Percentiles rank a stretch among this genome's conserved stretches.
phyloP scores from a whole-genome alignment of 768 basidiomycete species.

The Kwoniella sp. region DNA sequence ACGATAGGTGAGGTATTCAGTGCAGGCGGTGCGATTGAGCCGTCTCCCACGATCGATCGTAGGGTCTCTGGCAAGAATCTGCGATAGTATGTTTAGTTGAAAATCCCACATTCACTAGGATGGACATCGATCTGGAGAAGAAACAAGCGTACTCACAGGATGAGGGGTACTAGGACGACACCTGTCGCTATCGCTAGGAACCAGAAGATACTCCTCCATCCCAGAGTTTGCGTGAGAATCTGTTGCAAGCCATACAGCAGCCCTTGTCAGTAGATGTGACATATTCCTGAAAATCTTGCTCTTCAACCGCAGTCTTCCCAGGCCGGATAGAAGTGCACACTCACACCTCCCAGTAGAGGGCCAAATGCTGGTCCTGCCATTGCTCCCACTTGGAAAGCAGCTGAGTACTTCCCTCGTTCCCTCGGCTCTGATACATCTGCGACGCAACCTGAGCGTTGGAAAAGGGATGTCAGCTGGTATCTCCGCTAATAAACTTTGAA shows the following conservation, averaged over 20 bases:
- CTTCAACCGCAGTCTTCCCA: not conserved
- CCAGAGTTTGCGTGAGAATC: slow-evolving; percentile 63
- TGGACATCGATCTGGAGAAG: not conserved
- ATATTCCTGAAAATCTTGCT: not conserved
- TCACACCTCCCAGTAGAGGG: slow-evolving; percentile 17
- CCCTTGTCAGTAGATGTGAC: no score
- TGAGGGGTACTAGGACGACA: slow-evolving; percentile 52
- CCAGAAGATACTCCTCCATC: slow-evolving; percentile 62
- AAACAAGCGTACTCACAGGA: slow-evolving; percentile 51
- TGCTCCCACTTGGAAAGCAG: slow-evolving; percentile 61
- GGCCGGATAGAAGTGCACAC: no score
- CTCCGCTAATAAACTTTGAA: no score
- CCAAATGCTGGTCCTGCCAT: slow-evolving; percentile 43
- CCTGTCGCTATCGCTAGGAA: slow-evolving; percentile 46
- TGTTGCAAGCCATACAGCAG: no score
- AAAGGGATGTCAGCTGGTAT: no score
- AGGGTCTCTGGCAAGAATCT: slow-evolving; percentile 61
- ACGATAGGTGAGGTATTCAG: slow-evolving; percentile 45
- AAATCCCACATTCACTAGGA: no score
- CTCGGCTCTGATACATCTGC: slow-evolving; percentile 73
- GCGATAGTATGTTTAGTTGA: not conserved
- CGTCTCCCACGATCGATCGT: slow-evolving; percentile 51
- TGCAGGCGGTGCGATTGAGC: slow-evolving; percentile 49
- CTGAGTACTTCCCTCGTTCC: slow-evolving; percentile 75
- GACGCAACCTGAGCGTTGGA: slow-evolving; percentile 71